Evolutionary conservation across 2,329 filamentous ascomycete species (phyloP).

Genomic region (Fusarium armeniacum): DNA sequence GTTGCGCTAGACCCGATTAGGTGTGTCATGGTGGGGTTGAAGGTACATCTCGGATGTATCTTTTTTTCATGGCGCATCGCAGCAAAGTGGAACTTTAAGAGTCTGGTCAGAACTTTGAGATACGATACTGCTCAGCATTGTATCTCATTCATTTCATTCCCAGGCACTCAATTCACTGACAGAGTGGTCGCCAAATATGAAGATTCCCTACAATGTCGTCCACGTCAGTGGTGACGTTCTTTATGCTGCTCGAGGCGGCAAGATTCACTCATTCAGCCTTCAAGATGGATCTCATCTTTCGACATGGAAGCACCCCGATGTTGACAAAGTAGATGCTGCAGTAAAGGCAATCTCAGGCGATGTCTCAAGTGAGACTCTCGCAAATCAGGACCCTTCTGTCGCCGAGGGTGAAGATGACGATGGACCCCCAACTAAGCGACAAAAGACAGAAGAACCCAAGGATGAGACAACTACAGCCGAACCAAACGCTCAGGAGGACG

Average conservation of each 20-base stretch:
- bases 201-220: conserved; percentile 76
- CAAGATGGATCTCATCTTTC: conserved; percentile 70
- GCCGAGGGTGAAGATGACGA: conserved; percentile 42
- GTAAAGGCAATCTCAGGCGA: conserved; percentile 42
- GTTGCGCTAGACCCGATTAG: conserved; percentile 48
- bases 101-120: conserved; percentile 25
- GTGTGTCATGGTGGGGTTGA: conserved; percentile 24
- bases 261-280: conserved; percentile 76
- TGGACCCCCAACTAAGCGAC: conserved; percentile 56
- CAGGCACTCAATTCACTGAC: neutral
- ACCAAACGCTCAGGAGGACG: conserved; percentile 28
- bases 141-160: conserved; percentile 4
- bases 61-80: conserved; percentile 51
- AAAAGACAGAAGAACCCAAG: conserved; percentile 50
- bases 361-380: conserved; percentile 29
- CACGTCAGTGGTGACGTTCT: conserved; percentile 69
- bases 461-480: conserved; percentile 43
- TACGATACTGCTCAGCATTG: conserved; percentile 24
- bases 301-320: conserved; percentile 70
- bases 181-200: conserved; percentile 53
- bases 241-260: conserved; percentile 80
- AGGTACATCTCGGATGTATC: conserved; percentile 55
- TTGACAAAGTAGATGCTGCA: conserved; percentile 53
- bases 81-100: conserved; percentile 38
- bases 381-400: conserved; percentile 14